Evolutionary conservation across 2,329 filamentous ascomycete species (phyloP), one percentile per base, ranked within the genome.

Genomic region (Bipolaris bicolor): DNA sequence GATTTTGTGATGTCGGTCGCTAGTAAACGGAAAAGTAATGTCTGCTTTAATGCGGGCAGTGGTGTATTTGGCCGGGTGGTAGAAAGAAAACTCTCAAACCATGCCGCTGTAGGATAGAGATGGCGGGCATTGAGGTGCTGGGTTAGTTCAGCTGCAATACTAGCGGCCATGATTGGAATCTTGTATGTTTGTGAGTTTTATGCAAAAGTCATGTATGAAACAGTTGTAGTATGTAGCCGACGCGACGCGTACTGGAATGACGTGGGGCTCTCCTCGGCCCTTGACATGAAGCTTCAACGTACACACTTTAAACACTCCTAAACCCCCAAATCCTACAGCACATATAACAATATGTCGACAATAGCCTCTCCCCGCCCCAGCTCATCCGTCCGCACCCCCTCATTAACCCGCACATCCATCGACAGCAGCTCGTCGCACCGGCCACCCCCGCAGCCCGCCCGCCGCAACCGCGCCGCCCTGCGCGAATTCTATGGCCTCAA

Each of bases 401-500:
- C 88, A 6, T 90, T 89, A 37, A 95, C 92, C 33, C 90, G 91
- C 11, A 88, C 90, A 4, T 93, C 90, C 34, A 82, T 91, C 88
- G 57, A 83, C 33, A 65, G 66, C 39, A 57, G 55, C 45, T 54
- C 50, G 3, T 57, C 55, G 39, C 61, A 64, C 66, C 46, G 53
- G 65, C 22, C 60, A 65, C 57, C 68, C 62, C 29, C 60, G 79
- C 29, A 60, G 79, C 84, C 81, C 80, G 66, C 63, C 18, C 83
- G 85, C 55, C 84, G 90, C 60, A 96, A 96, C 78, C 90, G 94
- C 63, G 87, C 90, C 54, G 94, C 94, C 6, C 84, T 98, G 18
- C 90, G 95, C 68, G 92, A 97, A 73, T 98, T 97, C 82, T 98
- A 98, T 79, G 95, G 95, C 73, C 84, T 98, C 48, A 89, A 88